Evolutionary conservation across 768 basidiomycete genomes (phyloP), one percentile per base, ranked within the genome.

Genomic region (Lentinula aciculospora): DNA sequence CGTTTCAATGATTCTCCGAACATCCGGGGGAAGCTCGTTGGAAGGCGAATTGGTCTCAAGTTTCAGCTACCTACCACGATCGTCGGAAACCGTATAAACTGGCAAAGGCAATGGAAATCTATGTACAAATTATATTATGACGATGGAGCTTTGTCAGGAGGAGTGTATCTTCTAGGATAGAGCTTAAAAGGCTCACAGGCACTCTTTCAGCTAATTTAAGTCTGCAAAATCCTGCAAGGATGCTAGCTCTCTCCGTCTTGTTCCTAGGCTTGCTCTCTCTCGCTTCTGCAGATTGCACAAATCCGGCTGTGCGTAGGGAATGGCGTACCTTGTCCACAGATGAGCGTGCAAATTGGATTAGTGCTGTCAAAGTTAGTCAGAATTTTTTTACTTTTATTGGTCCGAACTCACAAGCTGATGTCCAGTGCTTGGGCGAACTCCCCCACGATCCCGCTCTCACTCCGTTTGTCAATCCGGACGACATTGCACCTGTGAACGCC

Each of bases 171-270:
- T n/a, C n/a, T n/a, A n/a, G n/a, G n/a, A n/a, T n/a, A n/a, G n/a
- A n/a, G n/a, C n/a, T n/a, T n/a, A n/a, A n/a, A n/a, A n/a, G n/a
- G n/a, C n/a, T n/a, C n/a, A n/a, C n/a, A n/a, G n/a, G n/a, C n/a
- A n/a, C n/a, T n/a, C n/a, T n/a, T n/a, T n/a, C 13, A 13, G 3
- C 8, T 42, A 42, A 21, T 17, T 2, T 3, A 19, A 3, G n/a
- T n/a, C 17, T 21, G 3, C 19, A 21, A 9, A 10, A 21, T n/a
- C n/a, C 8, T 42, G 17, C 21, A 23, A n/a, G 40, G 42, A 44
- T 44, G 42, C 67, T 99, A 96, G 68, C 91, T 91, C 76, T 99
- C 96, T 71, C 92, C 89, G 60, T 91, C 92, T 65, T 96, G 95
- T 40, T 80, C 76, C 0, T 93, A 4, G 50, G 32, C 23, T 15